Percentiles rank a stretch among this genome's conserved stretches.
phyloP scores from a whole-genome alignment of 2,329 filamentous ascomycete genomes.

The Diaporthe amygdali region DNA sequence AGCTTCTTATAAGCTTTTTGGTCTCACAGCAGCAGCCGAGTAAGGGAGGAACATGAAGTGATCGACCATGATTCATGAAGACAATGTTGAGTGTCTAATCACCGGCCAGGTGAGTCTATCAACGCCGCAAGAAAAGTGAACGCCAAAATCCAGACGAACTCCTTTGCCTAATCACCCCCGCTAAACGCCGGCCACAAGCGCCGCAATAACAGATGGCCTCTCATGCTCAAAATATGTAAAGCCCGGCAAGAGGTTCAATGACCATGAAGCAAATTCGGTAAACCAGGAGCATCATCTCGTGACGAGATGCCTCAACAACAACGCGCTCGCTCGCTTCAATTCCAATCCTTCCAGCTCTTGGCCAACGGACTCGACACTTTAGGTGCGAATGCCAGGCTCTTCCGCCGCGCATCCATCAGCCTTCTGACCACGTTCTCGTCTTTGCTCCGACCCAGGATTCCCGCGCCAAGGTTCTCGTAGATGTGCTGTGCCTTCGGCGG shows the following conservation, averaged over 20 bases:
- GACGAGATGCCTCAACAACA: neutral
- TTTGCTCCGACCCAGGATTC: slow-evolving; percentile 54
- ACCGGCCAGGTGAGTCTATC: neutral
- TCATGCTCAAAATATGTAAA: neutral
- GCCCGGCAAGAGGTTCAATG: neutral
- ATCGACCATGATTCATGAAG: slow-evolving; percentile 4
- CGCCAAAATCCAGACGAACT: neutral
- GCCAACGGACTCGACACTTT: slow-evolving; percentile 76
- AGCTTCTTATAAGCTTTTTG: neutral
- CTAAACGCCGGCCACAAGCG: slow-evolving; percentile 6
- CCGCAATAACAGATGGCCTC: neutral
- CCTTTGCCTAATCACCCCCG: neutral
- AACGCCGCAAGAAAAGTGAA: neutral
- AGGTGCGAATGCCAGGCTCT: slow-evolving; percentile 79
- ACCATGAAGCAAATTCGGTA: neutral
- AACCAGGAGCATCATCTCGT: neutral
- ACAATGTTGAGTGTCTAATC: neutral
- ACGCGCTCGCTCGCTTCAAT: slow-evolving; percentile 27
- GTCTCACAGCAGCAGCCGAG: neutral
- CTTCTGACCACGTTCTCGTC: slow-evolving; percentile 64
- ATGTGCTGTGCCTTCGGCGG: slow-evolving; percentile 52
- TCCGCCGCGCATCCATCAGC: slow-evolving; percentile 74
- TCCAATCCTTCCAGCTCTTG: slow-evolving; percentile 51
- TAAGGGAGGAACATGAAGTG: neutral
- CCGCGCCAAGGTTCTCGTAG: slow-evolving; percentile 46